A percentile compares a stretch with the other conserved stretches of the same genome.
These are phyloP conservation scores for Acidiella bohemica DNA, from an alignment of 495 filamentous ascomycete genomes.

Conservation along the genomic window DNA sequence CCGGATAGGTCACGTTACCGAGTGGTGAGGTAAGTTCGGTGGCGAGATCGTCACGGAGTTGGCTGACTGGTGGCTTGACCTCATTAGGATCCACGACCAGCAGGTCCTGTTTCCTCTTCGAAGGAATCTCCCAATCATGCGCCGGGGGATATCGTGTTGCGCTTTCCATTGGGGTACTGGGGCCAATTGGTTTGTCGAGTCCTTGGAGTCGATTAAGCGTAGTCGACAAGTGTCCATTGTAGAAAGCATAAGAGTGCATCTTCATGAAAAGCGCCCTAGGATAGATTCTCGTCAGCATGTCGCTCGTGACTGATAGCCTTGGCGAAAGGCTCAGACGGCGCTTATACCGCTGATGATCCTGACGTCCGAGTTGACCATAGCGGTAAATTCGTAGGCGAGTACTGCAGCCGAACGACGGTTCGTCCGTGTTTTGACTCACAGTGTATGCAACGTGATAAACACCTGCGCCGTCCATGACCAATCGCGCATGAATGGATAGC, in stretches of 20 bases:
- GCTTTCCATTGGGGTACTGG: conserved; percentile 27
- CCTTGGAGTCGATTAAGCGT: conserved; percentile 63
- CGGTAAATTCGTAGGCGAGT: too few relatives aligned
- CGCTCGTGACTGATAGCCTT: too few relatives aligned
- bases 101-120: conserved; percentile 33
- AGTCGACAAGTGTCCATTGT: conserved; percentile 87
- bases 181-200: conserved; percentile 53
- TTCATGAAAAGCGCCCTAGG: conserved; percentile 96
- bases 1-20: conserved; percentile 78
- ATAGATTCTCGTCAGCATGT: too few relatives aligned
- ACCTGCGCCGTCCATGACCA: conserved; percentile 97
- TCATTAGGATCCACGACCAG: not conserved
- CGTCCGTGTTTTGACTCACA: too few relatives aligned
- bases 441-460: conserved; percentile 79
- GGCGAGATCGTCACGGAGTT: conserved; percentile 75
- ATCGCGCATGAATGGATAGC: conserved; percentile 69
- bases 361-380: too few relatives aligned
- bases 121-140: conserved; percentile 21
- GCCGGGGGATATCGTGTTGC: conserved; percentile 65
- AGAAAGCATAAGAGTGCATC: conserved; percentile 96
- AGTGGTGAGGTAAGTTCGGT: conserved; percentile 80
- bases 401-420: too few relatives aligned
- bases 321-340: too few relatives aligned
- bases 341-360: too few relatives aligned
- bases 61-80: conserved; percentile 19